Conservation (phyloP, 495 filamentous ascomycete species). For the Podospora australis region DNA sequence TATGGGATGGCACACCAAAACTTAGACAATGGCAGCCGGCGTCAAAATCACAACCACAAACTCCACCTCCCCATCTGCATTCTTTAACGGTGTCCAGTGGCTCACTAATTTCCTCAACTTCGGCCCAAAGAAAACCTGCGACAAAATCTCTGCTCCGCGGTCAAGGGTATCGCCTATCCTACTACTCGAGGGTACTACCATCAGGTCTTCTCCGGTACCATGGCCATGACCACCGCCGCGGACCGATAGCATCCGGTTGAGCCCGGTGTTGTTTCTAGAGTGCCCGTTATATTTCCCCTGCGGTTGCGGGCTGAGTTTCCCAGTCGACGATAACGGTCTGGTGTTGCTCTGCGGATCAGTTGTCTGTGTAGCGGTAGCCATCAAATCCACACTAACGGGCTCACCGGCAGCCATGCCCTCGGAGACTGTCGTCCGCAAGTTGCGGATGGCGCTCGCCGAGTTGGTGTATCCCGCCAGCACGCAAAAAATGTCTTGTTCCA, state of each 20-base stretch:
- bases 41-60: conserved; percentile 42
- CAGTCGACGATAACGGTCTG: neutral
- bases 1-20: neutral
- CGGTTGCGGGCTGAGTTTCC: neutral
- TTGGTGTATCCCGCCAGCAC: conserved; percentile 36
- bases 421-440: conserved; percentile 33
- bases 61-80: conserved; percentile 37
- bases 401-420: conserved; percentile 34
- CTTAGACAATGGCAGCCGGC: too few species aligned
- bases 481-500: conserved; percentile 45
- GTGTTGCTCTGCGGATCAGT: neutral
- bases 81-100: conserved; percentile 51
- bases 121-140: conserved; percentile 14
- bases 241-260: too few species aligned
- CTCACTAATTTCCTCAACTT: conserved; percentile 40
- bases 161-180: conserved; percentile 24
- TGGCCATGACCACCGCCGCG: neutral
- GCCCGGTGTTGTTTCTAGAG: conserved; percentile 12
- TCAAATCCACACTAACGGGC: conserved; percentile 35
- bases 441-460: conserved; percentile 28
- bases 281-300: conserved; percentile 1
- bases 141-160: conserved; percentile 19
- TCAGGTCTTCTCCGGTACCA: neutral
- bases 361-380: conserved; percentile 11
- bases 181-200: conserved; percentile 7